phyloP scores from a whole-genome alignment of 2,329 filamentous ascomycete species.

The Stagonosporopsis vannaccii region DNA sequence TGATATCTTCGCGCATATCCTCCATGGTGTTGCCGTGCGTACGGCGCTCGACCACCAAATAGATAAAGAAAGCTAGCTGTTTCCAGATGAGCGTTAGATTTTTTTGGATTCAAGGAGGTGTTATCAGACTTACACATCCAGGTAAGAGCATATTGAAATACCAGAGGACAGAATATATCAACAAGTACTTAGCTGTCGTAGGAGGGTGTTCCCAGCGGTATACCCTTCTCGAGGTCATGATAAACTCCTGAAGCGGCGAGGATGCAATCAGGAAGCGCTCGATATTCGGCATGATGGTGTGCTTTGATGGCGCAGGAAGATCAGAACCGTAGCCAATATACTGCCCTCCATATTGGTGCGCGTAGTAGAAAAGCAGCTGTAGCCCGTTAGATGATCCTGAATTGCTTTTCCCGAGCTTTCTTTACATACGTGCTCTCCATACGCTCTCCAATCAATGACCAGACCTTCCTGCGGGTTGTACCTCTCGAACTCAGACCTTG shows the following conservation, averaged over 20 bases:
- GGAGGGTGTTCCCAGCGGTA: conserved; percentile 48
- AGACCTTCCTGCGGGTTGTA: conserved; percentile 24
- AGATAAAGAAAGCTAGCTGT: conserved; percentile 33
- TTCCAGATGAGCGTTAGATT: not conserved
- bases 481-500: conserved; percentile 32
- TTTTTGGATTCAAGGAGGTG: not conserved
- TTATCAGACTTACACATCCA: conserved; percentile 27
- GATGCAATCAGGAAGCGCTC: conserved; percentile 50
- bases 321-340: conserved; percentile 47
- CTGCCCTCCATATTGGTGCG: conserved; percentile 46
- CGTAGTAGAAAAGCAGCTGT: conserved; percentile 39
- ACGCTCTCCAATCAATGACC: conserved; percentile 42
- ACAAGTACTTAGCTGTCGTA: conserved; percentile 41
- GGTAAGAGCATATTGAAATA: conserved; percentile 38
- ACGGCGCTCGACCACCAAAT: conserved; percentile 32
- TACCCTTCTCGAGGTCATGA: conserved; percentile 45
- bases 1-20: conserved; percentile 40
- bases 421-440: conserved; percentile 34
- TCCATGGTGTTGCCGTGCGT: conserved; percentile 31
- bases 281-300: conserved; percentile 44
- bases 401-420: not conserved
- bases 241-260: conserved; percentile 45
- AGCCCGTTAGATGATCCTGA: conserved; percentile 6
- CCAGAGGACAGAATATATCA: conserved; percentile 37
- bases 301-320: conserved; percentile 40